Percentiles rank a stretch among this genome's conserved stretches.
These are phyloP conservation scores for Euryodendron excelsum DNA, from an alignment of 148 eudicot species.

Conservation along the genomic window DNA sequence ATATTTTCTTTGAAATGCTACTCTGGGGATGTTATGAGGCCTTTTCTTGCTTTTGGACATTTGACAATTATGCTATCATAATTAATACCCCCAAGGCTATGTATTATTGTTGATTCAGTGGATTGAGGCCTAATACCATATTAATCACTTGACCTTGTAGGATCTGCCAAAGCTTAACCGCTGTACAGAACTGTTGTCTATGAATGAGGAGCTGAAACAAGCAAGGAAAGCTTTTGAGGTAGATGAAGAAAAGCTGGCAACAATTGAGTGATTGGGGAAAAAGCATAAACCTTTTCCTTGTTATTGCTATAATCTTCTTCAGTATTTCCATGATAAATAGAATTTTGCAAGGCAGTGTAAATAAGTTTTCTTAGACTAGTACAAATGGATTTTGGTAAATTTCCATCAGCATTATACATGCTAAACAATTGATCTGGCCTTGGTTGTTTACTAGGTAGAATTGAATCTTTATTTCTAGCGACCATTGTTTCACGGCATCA, in stretches of 20 bases:
- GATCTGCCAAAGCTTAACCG: slow-evolving; percentile 88
- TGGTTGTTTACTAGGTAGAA: background rate
- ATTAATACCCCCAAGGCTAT: too few species aligned
- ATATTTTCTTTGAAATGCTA: background rate
- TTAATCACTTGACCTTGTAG: slow-evolving; percentile 28
- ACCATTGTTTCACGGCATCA: background rate
- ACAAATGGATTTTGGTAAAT: background rate
- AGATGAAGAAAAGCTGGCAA: slow-evolving; percentile 82
- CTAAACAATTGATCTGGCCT: background rate
- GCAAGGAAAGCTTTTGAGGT: slow-evolving; percentile 94
- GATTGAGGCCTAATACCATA: background rate
- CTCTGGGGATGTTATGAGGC: background rate
- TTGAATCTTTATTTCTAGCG: background rate
- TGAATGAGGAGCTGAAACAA: slow-evolving; percentile 97
- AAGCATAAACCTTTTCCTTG: background rate
- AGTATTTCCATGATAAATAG: background rate
- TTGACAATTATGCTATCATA: background rate
- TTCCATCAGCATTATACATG: background rate
- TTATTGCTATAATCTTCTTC: background rate
- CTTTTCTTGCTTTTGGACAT: background rate
- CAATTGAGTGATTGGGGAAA: slow-evolving; percentile 41
- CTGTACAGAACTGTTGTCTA: slow-evolving; percentile 71
- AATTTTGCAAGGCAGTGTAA: background rate
- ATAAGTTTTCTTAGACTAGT: background rate
- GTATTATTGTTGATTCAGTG: background rate